phyloP scores from a whole-genome alignment of 192 early-diverging fungal species.

The Umbelopsis sp. region DNA sequence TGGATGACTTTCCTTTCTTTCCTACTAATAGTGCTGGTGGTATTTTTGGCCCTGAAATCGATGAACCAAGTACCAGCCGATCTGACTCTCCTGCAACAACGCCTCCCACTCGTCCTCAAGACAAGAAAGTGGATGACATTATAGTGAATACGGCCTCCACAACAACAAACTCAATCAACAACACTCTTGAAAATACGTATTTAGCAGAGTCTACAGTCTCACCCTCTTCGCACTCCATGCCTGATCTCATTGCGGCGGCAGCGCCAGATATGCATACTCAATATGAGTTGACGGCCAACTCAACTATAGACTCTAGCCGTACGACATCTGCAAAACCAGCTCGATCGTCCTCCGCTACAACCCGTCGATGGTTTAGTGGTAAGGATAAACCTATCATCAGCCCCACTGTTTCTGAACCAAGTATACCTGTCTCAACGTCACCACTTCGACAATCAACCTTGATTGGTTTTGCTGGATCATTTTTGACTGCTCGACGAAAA shows the following conservation, averaged over 20 bases:
- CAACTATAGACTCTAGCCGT: neutral
- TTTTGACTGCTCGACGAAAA: neutral
- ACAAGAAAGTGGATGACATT: neutral
- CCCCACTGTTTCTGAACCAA: slow-evolving; percentile 1
- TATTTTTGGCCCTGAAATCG: slow-evolving; percentile 41
- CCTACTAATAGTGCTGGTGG: slow-evolving; percentile 58
- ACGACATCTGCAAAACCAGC: neutral
- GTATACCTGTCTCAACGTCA: slow-evolving; percentile 1
- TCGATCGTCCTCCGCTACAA: neutral
- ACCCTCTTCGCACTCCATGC: slow-evolving; percentile 22
- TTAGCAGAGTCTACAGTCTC: slow-evolving; percentile 9
- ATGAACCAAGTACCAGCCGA: neutral
- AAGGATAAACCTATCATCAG: neutral
- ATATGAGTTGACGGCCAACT: neutral
- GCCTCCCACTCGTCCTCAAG: too few relatives aligned
- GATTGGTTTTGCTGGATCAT: neutral
- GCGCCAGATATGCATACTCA: slow-evolving; percentile 10
- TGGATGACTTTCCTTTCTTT: slow-evolving; percentile 91
- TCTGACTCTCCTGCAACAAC: too few relatives aligned
- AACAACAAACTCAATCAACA: neutral
- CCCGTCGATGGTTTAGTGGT: neutral
- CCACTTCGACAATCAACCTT: neutral
- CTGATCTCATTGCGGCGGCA: slow-evolving; percentile 22
- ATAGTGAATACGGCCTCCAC: neutral
- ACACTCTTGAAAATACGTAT: neutral